Evolutionary conservation across 176 grass and related monocot species (phyloP), one percentile per base, ranked within the genome.

Genomic region (Musa schizocarpa): DNA sequence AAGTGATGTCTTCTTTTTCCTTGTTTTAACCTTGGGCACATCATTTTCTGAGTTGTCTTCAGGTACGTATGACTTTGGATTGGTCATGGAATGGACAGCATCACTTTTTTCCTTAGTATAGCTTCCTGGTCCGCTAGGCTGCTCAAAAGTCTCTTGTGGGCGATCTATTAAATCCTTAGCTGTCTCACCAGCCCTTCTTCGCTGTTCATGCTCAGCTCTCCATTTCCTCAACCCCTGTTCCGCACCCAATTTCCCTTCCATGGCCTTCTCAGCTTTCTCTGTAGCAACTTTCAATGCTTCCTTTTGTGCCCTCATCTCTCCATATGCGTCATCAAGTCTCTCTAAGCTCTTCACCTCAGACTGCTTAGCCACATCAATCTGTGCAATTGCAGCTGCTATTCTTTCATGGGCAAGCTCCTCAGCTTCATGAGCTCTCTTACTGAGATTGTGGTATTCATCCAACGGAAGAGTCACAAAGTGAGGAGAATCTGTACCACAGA

Each of bases 211-310:
- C 27, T 91, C 90, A 67, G 90, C 86, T 83, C 94, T 91, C 90
- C 94, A 93, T 85, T 88, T 93, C 76, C 94, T 89, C 86, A 98
- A 56, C 55, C 91, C 88, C 56, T 87, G 84, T 71, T 98, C 94
- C 0, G 79, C 90, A 19, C 86, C 84, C 76, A 98, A 80, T 77
- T 98, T 98, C 23, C 90, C 90, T 72, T 98, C 86, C 43, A 91
- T 79, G 78, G 90, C 94, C 62, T 16, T 87, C 63, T 90, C 88
- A 52, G 85, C 81, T 75, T 86, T 90, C 65, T 85, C 78, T 61
- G 84, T 22, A 1, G 90, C 86, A 8, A 75, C 63, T 78, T 61
- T 81, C 16, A 98, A 81, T 76, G 84, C 69, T 75, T 75, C 73
- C 76, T 85, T 93, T 76, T 86, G 90, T 57, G 68, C 67, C 5